Evolutionary conservation across 2,329 filamentous ascomycete genomes (phyloP).

Genomic region (Aspergillus fischeri): DNA sequence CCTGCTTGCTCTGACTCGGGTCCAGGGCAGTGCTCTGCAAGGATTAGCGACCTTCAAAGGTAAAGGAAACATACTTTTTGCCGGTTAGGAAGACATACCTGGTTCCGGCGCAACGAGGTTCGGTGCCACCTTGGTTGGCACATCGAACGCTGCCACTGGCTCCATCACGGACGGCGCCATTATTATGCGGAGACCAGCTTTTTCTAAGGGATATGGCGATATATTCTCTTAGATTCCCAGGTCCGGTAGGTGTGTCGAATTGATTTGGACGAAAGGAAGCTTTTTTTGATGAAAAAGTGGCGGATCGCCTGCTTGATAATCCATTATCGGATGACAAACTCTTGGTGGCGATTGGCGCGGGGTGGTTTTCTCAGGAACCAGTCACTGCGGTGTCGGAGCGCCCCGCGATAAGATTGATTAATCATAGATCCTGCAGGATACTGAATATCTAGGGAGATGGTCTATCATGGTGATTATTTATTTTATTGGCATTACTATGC

Average conservation of each 20-base stretch:
- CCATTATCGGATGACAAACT: slow-evolving; percentile 27
- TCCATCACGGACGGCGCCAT: slow-evolving; percentile 84
- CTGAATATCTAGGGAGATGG: not conserved
- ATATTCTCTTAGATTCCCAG: not conserved
- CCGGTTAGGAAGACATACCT: slow-evolving; percentile 38
- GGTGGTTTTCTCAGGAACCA: not conserved
- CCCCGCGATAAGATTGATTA: slow-evolving; percentile 6
- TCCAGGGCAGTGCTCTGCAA: slow-evolving; percentile 81
- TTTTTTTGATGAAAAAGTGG: slow-evolving; percentile 2
- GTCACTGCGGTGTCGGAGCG: slow-evolving; percentile 17
- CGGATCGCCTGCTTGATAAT: slow-evolving; percentile 31
- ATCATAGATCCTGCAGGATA: not conserved
- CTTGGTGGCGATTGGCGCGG: slow-evolving; percentile 24
- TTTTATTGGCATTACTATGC: not conserved
- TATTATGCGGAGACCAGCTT: slow-evolving; percentile 1
- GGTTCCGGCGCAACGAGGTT: slow-evolving; percentile 90
- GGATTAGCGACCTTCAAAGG: slow-evolving; percentile 2
- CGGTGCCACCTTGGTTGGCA: slow-evolving; percentile 73
- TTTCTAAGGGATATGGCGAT: not conserved
- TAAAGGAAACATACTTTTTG: not conserved
- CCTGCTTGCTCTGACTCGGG: slow-evolving; percentile 56
- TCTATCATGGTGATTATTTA: not conserved
- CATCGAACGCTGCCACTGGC: slow-evolving; percentile 66
- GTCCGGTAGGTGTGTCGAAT: not conserved
- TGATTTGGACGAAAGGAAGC: not conserved